Base-by-base conservation (phyloP, 148 eudicot genomes). In the Rhododendron vialii region DNA sequence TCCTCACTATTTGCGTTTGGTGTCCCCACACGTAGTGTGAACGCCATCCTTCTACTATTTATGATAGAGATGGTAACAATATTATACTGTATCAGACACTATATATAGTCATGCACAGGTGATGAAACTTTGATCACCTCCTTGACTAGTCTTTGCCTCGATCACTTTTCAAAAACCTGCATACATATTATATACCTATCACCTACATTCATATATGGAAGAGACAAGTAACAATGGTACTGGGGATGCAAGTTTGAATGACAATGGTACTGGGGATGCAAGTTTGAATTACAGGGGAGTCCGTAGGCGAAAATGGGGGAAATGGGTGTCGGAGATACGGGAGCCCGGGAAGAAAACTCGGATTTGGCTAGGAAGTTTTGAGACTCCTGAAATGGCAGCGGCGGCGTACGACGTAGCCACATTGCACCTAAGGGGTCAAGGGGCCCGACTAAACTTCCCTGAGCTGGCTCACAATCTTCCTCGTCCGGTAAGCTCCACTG, bases 261-360 rank as follows among this genome's bases (percentile, higher is more conserved):
- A 41, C 43, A 41, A 41, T 26, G 53, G 67, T 22, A 3, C 5
- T 55, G 87, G 88, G 12, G 74, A 65, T 22, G 85, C 59, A 26
- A 59, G 78, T 5, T 92, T 93, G 0, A 61, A 24, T 7, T 63
- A 80, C 67, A 67, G 79, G 53, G 83, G 82, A 67, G 84, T 86
- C 36, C 26, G 84, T n/a, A 91, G 90, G 87, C 83, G 94, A 50
- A 92, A 90, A 84, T 93, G 95, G 95, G 95, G 95, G 36, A 93
- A 92, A 82, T 93, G 95, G 95, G 95, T 93, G 85, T 91, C 95
- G 0, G 95, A 92, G 73, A 93, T 93, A 47, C 95, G 94, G 1
- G 94, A 92, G 65, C 94, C 95, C 0, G 93, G 94, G 20, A 93
- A 89, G 84, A 93, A 91, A 86, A 89, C 89, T 1, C 84, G 95